A percentile compares a stretch with the other conserved stretches of the same genome.
These are phyloP conservation scores for Kalanchoe fedtschenkoi DNA, from an alignment of 164 flowering plant species.

Conservation along the genomic window DNA sequence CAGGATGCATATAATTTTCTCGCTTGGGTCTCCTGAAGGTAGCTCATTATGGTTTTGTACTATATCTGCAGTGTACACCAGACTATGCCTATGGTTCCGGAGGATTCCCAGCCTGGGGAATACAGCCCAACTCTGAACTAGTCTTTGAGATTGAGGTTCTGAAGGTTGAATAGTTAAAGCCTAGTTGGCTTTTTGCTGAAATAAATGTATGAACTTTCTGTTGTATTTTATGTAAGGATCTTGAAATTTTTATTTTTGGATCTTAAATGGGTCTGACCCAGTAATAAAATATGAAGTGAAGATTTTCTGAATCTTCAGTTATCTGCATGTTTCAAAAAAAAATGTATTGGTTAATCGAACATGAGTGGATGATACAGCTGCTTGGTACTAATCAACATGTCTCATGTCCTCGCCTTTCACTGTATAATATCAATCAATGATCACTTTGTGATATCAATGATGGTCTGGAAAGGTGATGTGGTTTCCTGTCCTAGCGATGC, in stretches of 20 bases:
- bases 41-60: neutral
- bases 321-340: neutral
- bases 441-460: too few relatives aligned
- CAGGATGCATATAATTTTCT: neutral
- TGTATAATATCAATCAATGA: too few relatives aligned
- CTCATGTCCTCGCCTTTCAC: too few relatives aligned
- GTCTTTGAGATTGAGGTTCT: slow-evolving; percentile 89
- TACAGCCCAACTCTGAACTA: slow-evolving; percentile 68
- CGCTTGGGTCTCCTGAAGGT: neutral
- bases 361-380: neutral
- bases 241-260: neutral
- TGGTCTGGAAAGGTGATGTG: too few relatives aligned
- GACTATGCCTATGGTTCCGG: slow-evolving; percentile 79
- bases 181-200: neutral
- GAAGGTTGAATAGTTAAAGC: slow-evolving; percentile 15
- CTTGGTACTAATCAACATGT: neutral
- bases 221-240: neutral
- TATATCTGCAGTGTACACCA: slow-evolving; percentile 67
- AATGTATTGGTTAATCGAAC: neutral
- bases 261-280: neutral
- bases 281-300: neutral
- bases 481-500: neutral
- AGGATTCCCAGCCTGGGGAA: slow-evolving; percentile 95
- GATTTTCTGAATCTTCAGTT: neutral
- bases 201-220: neutral